Evolutionary conservation across 2,329 filamentous ascomycete species (phyloP), one percentile per base, ranked within the genome.

Genomic region (Penicillium sp.): DNA sequence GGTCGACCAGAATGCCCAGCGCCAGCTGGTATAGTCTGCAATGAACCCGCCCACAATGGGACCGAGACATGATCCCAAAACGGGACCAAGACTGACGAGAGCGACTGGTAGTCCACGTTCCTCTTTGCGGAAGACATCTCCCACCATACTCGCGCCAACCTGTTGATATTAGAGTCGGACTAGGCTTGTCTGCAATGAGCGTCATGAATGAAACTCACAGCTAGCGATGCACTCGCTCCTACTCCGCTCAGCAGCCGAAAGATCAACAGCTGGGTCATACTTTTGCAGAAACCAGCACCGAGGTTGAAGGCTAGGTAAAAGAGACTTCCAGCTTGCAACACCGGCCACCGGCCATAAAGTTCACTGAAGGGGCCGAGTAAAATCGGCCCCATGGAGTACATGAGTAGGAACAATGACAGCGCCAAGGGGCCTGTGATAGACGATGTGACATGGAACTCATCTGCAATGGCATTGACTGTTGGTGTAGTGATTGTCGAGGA

Each of bases 141-240:
- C 48, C 11, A 59, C 54, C 19, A 54, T 59, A 27, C 57, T 51
- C 16, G 51, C 52, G 8, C 55, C 57, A 19, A 59, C 55, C 57
- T 57, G 47, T 18, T 16, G 19, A 18, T 13, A 7, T 35, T 27
- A 32, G 8, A 3, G n/a, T 13, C 39, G 6, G n/a, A 30, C 26
- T 42, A 18, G 5, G 6, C 11, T 29, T 6, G 39, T 42, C 35
- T 10, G 7, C 16, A 27, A 8, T 8, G 14, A 13, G 18, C 4
- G n/a, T 16, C 10, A 8, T 18, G 5, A 35, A 9, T 16, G 1
- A 11, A 14, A 48, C 51, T 49, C 19, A 54, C 45, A 40, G 51
- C 45, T 23, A 54, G 42, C 3, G 50, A 47, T 42, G 50, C 36
- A 36, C 43, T 47, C 4, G 27, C 50, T 29, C 50, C 50, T 9